Conservation (phyloP, 208 protist genomes). For the Leishmania guyanensis region DNA sequence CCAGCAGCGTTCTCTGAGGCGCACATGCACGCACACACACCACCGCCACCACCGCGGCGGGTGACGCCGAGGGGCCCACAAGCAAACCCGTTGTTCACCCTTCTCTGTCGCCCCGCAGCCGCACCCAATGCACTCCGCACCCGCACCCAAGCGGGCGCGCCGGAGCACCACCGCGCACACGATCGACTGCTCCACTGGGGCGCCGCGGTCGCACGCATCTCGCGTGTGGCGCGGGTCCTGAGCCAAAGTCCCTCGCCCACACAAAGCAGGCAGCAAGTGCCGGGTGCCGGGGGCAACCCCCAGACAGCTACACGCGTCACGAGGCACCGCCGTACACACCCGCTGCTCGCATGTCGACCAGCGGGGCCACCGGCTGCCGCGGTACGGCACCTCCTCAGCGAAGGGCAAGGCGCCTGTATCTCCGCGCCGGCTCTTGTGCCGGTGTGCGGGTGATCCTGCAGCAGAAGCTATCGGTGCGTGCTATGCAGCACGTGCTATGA, state of each 20-base stretch:
- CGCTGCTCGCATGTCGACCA: constrained; percentile 27
- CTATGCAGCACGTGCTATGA: constrained; percentile 10
- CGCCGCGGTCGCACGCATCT: constrained; percentile 19
- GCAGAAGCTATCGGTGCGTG: constrained; percentile 28
- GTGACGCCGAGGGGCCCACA: constrained; percentile 22
- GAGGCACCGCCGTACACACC: constrained; percentile 41
- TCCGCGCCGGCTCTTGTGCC: constrained; percentile 24
- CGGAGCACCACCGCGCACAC: constrained; percentile 23
- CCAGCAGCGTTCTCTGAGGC: constrained; percentile 11
- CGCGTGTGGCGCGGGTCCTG: constrained; percentile 46
- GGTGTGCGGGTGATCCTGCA: constrained; percentile 31
- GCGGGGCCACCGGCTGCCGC: constrained; percentile 31
- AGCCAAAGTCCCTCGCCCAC: constrained; percentile 73
- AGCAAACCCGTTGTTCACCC: constrained; percentile 59
- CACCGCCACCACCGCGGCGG: constrained; percentile 22
- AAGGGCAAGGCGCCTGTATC: constrained; percentile 24
- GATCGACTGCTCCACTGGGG: constrained; percentile 32
- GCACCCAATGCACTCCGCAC: constrained; percentile 11
- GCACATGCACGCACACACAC: constrained; percentile 12
- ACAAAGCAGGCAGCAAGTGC: constrained; percentile 64
- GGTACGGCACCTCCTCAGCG: constrained; percentile 27
- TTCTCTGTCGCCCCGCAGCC: constrained; percentile 23
- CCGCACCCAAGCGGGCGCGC: not conserved
- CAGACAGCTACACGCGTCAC: constrained; percentile 14
- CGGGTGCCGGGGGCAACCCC: constrained; percentile 42